phyloP scores from a whole-genome alignment of 306 rosid species.

The Luffa acutangula region DNA sequence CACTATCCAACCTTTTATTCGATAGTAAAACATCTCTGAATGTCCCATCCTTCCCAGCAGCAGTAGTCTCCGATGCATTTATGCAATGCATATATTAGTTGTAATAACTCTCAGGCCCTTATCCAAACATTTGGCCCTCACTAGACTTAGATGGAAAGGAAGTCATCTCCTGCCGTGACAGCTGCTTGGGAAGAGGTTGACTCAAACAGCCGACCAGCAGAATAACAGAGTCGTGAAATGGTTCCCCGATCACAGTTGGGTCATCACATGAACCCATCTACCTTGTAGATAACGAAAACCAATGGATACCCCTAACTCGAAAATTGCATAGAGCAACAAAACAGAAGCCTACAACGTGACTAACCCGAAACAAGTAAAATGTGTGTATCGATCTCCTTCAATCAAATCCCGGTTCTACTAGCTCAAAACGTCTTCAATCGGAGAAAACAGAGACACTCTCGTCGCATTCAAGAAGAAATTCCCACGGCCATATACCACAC shows the following conservation, averaged over 20 bases:
- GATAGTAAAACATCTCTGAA: not conserved
- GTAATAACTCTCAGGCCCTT: slow-evolving; percentile 12
- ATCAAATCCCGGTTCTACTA: not conserved
- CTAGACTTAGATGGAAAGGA: slow-evolving; percentile 20
- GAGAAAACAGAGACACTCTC: not conserved
- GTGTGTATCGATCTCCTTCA: not conserved
- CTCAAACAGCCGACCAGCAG: slow-evolving; percentile 33
- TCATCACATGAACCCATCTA: slow-evolving; percentile 68
- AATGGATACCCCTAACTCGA: slow-evolving; percentile 5
- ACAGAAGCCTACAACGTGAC: not conserved
- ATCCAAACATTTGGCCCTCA: slow-evolving; percentile 18
- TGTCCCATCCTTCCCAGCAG: slow-evolving; percentile 5
- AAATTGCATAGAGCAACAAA: not conserved
- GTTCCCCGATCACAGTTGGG: slow-evolving; percentile 31
- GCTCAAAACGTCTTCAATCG: not conserved
- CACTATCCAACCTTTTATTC: slow-evolving; percentile 21
- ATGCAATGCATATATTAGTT: slow-evolving; percentile 6
- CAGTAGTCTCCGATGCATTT: slow-evolving; percentile 18
- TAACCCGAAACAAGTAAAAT: not conserved
- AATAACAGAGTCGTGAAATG: slow-evolving; percentile 18
- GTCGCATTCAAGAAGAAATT: not conserved
- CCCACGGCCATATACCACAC: not conserved
- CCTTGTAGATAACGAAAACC: not conserved
- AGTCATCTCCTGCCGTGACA: slow-evolving; percentile 23
- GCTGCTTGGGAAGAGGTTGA: slow-evolving; percentile 38